Evolutionary conservation across 1,139 yeast genomes (phyloP).

Genomic region (Geotrichum carabidarum): DNA sequence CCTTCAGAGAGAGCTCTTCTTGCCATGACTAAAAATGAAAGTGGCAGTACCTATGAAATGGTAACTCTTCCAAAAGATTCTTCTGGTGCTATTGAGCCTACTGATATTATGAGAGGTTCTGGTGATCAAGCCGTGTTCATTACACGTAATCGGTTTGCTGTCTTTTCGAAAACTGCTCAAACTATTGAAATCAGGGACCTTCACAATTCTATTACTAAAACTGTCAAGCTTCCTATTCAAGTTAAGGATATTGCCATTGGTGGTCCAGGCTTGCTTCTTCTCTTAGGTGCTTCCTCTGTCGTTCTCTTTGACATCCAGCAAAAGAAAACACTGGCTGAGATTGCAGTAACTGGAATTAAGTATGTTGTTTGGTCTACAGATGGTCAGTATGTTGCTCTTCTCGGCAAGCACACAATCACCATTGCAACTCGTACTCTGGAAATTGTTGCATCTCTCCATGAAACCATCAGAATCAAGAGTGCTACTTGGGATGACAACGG

Average conservation of each 20-base stretch:
- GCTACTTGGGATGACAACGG: conserved; percentile 98
- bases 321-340: conserved; percentile 67
- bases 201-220: conserved; percentile 72
- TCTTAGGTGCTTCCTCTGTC: conserved; percentile 68
- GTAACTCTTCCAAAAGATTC: conserved; percentile 79
- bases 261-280: conserved; percentile 70
- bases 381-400: conserved; percentile 80
- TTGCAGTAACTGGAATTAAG: conserved; percentile 66
- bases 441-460: conserved; percentile 80
- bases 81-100: conserved; percentile 88
- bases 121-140: conserved; percentile 86
- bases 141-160: conserved; percentile 89
- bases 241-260: conserved; percentile 75
- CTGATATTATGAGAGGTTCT: conserved; percentile 68
- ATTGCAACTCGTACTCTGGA: conserved; percentile 77
- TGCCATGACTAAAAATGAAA: conserved; percentile 71
- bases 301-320: conserved; percentile 90
- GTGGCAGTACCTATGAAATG: conserved; percentile 61
- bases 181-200: conserved; percentile 78
- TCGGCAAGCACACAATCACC: conserved; percentile 89
- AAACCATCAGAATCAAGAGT: conserved; percentile 92
- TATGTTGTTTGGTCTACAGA: conserved; percentile 86
- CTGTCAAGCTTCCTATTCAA: conserved; percentile 66
- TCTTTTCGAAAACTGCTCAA: conserved; percentile 60
- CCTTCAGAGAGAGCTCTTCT: conserved; percentile 86